Percentiles rank a stretch among this genome's conserved stretches.
Conservation (phyloP, 495 filamentous ascomycete genomes). For the Hyaloscypha variabilis region DNA sequence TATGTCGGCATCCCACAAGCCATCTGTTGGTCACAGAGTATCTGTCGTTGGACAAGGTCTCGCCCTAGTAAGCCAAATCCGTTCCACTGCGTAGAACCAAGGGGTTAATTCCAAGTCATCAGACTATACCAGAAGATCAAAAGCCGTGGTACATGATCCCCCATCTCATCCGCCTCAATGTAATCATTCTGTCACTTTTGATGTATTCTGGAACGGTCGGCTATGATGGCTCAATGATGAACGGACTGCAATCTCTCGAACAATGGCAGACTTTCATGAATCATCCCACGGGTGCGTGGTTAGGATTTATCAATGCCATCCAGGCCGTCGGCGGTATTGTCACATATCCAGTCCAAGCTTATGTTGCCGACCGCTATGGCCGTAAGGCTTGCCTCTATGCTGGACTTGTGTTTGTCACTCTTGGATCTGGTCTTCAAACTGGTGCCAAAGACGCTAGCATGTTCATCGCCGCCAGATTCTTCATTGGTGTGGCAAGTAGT, state of each 20-base stretch:
- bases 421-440: conserved; percentile 43
- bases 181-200: no score
- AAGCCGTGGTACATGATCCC: no score
- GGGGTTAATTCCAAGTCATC: no score
- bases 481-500: conserved; percentile 46
- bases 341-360: conserved; percentile 50
- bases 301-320: conserved; percentile 58
- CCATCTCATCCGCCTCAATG: no score
- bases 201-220: not conserved
- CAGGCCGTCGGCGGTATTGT: conserved; percentile 55
- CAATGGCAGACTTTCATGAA: conserved; percentile 49
- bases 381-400: conserved; percentile 30
- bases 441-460: conserved; percentile 42
- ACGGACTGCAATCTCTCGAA: conserved; percentile 50
- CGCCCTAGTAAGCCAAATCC: no score
- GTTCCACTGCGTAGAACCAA: no score
- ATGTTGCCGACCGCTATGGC: conserved; percentile 42
- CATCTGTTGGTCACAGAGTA: no score
- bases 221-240: conserved; percentile 44
- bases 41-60: no score
- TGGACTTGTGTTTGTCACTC: not conserved
- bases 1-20: no score
- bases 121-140: no score
- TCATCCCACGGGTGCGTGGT: conserved; percentile 35
- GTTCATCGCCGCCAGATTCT: conserved; percentile 63